Evolutionary conservation across 1,284 basidiomycete species (phyloP).

Genomic region (Heliocybe sulcata): DNA sequence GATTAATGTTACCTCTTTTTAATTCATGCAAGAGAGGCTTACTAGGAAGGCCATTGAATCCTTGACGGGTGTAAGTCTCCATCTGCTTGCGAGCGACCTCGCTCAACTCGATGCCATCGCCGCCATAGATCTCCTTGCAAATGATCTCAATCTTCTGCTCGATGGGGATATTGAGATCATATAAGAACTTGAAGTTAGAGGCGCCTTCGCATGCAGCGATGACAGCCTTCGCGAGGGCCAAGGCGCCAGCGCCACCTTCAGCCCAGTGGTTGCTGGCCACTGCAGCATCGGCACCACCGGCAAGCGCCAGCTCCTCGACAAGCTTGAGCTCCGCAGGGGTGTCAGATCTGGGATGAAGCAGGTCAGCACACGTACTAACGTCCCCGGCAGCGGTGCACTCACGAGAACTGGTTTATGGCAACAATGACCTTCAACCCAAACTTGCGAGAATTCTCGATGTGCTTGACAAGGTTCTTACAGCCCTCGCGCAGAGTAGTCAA

Average conservation of each 20-base stretch:
- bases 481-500: constrained; percentile 88
- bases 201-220: constrained; percentile 79
- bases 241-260: constrained; percentile 84
- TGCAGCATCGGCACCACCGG: constrained; percentile 90
- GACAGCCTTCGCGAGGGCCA: constrained; percentile 83
- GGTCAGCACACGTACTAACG: constrained; percentile 1
- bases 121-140: constrained; percentile 86
- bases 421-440: constrained; percentile 97
- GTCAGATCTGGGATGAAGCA: constrained; percentile 60
- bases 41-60: constrained; percentile 78
- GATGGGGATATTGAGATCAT: constrained; percentile 80
- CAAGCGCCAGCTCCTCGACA: constrained; percentile 74
- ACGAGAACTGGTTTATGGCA: constrained; percentile 94
- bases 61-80: constrained; percentile 89
- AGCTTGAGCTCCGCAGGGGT: constrained; percentile 87
- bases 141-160: constrained; percentile 86
- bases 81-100: constrained; percentile 83
- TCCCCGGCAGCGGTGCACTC: constrained; percentile 24
- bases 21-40: constrained; percentile 24
- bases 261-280: constrained; percentile 98
- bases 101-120: constrained; percentile 82
- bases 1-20: constrained; percentile 17
- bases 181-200: constrained; percentile 86
- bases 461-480: constrained; percentile 89
- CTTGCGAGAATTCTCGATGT: constrained; percentile 94